These are phyloP conservation scores for Aspergillus fumigatiaffinis DNA, from an alignment of 2,329 filamentous ascomycete species.

Conservation along the genomic window DNA sequence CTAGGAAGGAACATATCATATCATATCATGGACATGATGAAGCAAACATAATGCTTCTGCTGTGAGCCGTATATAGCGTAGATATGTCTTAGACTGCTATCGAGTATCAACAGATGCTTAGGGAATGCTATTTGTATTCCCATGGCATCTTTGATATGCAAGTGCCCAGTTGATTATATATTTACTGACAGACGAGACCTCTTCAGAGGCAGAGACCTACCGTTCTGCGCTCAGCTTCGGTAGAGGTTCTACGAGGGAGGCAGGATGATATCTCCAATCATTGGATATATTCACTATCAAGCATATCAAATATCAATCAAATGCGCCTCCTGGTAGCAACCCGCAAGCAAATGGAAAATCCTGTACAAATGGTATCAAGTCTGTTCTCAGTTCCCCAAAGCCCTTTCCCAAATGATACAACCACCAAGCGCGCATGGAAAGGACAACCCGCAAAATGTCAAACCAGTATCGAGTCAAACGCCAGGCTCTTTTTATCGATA, in stretches of 20 bases:
- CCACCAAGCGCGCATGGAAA: constrained; percentile 20
- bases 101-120: too few relatives aligned
- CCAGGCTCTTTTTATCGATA: constrained; percentile 22
- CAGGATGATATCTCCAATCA: neutral
- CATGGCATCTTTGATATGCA: neutral
- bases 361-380: constrained; percentile 37
- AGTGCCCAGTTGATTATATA: neutral
- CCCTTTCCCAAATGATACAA: constrained; percentile 25
- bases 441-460: constrained; percentile 14
- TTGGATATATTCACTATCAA: neutral
- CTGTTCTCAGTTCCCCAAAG: constrained; percentile 19
- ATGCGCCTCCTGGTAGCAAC: neutral
- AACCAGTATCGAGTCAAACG: constrained; percentile 17
- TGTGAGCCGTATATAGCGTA: neutral
- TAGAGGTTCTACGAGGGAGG: neutral
- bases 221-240: neutral
- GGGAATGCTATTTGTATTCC: too few relatives aligned
- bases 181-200: neutral
- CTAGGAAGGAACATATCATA: too few relatives aligned
- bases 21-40: neutral
- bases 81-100: neutral
- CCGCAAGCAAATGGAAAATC: constrained; percentile 18
- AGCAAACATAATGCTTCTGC: neutral
- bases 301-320: constrained; percentile 12
- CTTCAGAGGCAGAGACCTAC: neutral